phyloP scores from a whole-genome alignment of 305 asterid genomes.

The Fraxinus dipetala region DNA sequence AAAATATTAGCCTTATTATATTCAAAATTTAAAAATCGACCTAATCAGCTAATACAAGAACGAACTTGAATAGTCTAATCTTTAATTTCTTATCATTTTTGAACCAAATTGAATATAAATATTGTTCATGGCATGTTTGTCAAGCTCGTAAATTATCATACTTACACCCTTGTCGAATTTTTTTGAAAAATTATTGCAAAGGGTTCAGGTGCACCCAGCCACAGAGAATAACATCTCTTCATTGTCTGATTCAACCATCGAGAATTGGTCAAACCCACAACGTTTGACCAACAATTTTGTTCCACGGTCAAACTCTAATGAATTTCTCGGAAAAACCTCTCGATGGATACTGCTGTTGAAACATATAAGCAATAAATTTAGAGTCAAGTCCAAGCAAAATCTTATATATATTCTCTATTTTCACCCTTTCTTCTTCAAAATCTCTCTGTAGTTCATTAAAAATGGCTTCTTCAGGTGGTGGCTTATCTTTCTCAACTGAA shows the following conservation, averaged over 20 bases:
- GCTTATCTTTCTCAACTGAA: constrained; percentile 30
- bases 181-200: neutral
- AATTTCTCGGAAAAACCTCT: constrained; percentile 42
- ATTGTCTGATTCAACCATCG: constrained; percentile 61
- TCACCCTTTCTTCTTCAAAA: neutral
- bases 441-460: neutral
- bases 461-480: constrained; percentile 74
- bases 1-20: no score
- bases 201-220: neutral
- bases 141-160: neutral
- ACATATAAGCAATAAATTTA: neutral
- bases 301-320: constrained; percentile 54
- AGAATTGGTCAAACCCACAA: constrained; percentile 76
- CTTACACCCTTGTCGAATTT: neutral
- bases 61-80: neutral
- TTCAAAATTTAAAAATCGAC: neutral
- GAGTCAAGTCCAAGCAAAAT: neutral
- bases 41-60: neutral
- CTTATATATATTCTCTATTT: neutral
- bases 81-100: neutral
- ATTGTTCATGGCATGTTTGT: neutral
- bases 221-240: constrained; percentile 11
- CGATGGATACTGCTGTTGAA: neutral
- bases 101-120: neutral
- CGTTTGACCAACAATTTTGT: constrained; percentile 54